Evolutionary conservation across 1,284 basidiomycete species (phyloP).

Genomic region (Cutaneotrichosporon cutaneum): DNA sequence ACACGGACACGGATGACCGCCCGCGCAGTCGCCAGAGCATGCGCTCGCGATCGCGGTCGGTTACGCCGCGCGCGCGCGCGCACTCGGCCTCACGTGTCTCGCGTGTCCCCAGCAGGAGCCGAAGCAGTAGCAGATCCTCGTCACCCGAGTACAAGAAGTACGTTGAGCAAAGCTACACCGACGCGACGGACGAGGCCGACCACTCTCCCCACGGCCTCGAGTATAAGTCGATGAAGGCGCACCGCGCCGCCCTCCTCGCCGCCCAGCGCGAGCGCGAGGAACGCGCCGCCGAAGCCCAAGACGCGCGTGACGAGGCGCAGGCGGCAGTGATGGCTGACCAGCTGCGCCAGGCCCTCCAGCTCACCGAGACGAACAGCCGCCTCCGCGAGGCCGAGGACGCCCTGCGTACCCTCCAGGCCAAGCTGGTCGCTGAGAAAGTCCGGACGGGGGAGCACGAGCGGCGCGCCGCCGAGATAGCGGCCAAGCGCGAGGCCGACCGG

Average conservation of each 20-base stretch:
- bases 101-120: too few species aligned
- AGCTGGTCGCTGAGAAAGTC: constrained; percentile 47
- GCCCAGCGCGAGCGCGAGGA: not conserved
- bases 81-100: not conserved
- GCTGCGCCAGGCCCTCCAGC: not conserved
- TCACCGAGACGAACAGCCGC: constrained; percentile 33
- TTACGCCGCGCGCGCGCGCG: too few species aligned
- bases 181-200: not conserved
- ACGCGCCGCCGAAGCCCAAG: not conserved
- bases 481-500: constrained; percentile 27
- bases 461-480: not conserved
- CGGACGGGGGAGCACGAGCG: constrained; percentile 15
- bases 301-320: not conserved
- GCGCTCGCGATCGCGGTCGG: not conserved
- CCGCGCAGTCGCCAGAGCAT: not conserved
- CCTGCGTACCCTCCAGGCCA: constrained; percentile 45
- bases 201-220: not conserved
- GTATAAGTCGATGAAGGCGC: not conserved
- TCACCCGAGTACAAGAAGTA: too few species aligned
- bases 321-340: not conserved
- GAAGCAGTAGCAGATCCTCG: not conserved
- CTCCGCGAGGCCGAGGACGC: constrained; percentile 39
- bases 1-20: not conserved
- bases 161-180: not conserved
- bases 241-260: not conserved